Conservation (phyloP, 1,284 basidiomycete genomes). For the Cutaneotrichosporon sp. region DNA sequence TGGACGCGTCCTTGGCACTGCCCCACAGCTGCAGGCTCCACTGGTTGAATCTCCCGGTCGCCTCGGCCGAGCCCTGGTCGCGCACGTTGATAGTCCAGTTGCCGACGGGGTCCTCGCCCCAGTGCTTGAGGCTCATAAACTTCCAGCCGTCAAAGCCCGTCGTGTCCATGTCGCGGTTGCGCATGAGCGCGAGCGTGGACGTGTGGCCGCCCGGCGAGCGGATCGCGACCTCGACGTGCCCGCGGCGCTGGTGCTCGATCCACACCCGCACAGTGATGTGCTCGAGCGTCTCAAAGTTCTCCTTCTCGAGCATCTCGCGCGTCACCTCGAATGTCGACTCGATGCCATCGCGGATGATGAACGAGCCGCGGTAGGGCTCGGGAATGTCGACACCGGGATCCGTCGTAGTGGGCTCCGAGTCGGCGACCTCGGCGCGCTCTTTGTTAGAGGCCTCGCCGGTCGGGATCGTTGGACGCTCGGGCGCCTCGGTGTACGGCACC, state of each 20-base stretch:
- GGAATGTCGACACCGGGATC: conserved; percentile 9
- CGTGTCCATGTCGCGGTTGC: conserved; percentile 67
- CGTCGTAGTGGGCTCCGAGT: conserved; percentile 7
- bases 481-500: conserved; percentile 50
- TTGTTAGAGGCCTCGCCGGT: background rate
- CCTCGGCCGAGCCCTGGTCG: conserved; percentile 66
- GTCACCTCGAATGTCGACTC: conserved; percentile 70
- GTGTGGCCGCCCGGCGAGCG: conserved; percentile 81
- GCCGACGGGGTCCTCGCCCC: conserved; percentile 93
- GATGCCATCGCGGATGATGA: conserved; percentile 69
- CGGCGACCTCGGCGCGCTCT: background rate
- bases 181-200: conserved; percentile 76
- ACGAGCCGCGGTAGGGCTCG: conserved; percentile 25
- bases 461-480: conserved; percentile 14
- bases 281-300: conserved; percentile 86
- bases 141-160: conserved; percentile 90
- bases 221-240: conserved; percentile 91
- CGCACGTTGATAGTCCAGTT: conserved; percentile 86
- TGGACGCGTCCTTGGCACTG: conserved; percentile 71
- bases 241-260: conserved; percentile 82
- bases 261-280: conserved; percentile 92
- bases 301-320: conserved; percentile 65
- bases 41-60: conserved; percentile 78
- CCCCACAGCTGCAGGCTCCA: conserved; percentile 97
- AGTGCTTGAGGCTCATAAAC: conserved; percentile 98